Conservation (phyloP, 805 yeast genomes). For the Yamadazyma laniorum region DNA sequence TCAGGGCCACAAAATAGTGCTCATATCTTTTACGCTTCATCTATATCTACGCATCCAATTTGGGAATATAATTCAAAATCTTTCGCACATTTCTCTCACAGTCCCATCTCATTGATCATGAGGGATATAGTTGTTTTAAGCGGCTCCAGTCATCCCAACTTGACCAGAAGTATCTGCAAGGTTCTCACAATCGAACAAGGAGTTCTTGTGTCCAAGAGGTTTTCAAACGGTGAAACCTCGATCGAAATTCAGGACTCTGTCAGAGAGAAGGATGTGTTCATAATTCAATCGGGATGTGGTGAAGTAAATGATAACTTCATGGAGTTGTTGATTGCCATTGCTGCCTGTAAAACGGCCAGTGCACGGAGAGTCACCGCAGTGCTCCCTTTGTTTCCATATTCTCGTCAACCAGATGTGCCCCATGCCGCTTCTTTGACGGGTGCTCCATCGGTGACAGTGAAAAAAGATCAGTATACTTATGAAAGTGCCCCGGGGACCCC, state of each 20-base stretch:
- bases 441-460: slow-evolving; percentile 51
- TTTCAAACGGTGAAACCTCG: slow-evolving; percentile 90
- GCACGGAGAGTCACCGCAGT: slow-evolving; percentile 89
- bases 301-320: slow-evolving; percentile 84
- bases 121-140: slow-evolving; percentile 86
- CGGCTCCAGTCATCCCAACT: slow-evolving; percentile 83
- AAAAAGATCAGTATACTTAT: slow-evolving; percentile 42
- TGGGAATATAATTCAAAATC: no score
- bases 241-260: slow-evolving; percentile 85
- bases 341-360: slow-evolving; percentile 92
- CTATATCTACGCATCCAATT: no score
- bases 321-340: slow-evolving; percentile 76
- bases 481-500: slow-evolving; percentile 56
- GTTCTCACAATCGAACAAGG: slow-evolving; percentile 75
- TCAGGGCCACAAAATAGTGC: no score
- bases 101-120: slow-evolving; percentile 38
- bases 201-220: slow-evolving; percentile 57
- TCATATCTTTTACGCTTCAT: no score
- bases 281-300: slow-evolving; percentile 84
- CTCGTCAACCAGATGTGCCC: slow-evolving; percentile 94
- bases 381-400: slow-evolving; percentile 90
- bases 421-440: slow-evolving; percentile 64
- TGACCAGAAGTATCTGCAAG: slow-evolving; percentile 72
- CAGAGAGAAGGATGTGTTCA: slow-evolving; percentile 93
- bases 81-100: slow-evolving; percentile 1